Evolutionary conservation across 1,284 basidiomycete genomes (phyloP), one percentile per base, ranked within the genome.

Genomic region (Takashimella koratensis): DNA sequence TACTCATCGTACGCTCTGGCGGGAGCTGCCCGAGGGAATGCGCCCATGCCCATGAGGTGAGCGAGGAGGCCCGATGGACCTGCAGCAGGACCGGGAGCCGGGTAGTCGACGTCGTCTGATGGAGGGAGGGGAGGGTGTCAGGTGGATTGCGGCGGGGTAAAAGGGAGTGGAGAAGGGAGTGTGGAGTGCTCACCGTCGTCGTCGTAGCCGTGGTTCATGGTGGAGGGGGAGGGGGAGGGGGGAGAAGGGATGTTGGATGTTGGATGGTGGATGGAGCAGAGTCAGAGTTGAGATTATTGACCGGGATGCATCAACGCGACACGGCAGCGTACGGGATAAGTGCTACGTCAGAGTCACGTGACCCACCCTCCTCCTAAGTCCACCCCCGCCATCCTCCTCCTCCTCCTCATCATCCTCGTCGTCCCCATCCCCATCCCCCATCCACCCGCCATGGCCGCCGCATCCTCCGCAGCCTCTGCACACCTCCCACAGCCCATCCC

Each of bases 1-100:
- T 75, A 77, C 39, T 76, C 75, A 52, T 76, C 75, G 52, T 69
- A 77, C 5, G 70, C 66, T 24, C 74, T 59, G n/a, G 68, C 62
- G 20, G 66, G 63, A 21, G 62, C 46, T n/a, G 57, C 46, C 24
- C 61, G 25, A 21, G 52, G 30, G 40, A 44, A 26, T 53, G 27
- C 55, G 46, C n/a, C 47, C 45, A 53, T 51, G 12, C 63, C 63
- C 46, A 72, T 63, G 10, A 71, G 53, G 46, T 67, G 67, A 16
- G 62, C 56, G 10, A 69, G 54, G 21, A 68, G 49, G 24, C 62
- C 60, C 23, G 56, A 55, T 2, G 66, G 64, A 8, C 68, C 66
- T 11, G 56, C 40, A 13, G 43, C 49, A 20, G 36, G 51, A 16
- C 25, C 10, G 19, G 52, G 50, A 3, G 60, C 54, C 19, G 62